Evolutionary conservation across 352 stramenopile genomes (phyloP).

Genomic region (Globisporangium cylindrosporum): DNA sequence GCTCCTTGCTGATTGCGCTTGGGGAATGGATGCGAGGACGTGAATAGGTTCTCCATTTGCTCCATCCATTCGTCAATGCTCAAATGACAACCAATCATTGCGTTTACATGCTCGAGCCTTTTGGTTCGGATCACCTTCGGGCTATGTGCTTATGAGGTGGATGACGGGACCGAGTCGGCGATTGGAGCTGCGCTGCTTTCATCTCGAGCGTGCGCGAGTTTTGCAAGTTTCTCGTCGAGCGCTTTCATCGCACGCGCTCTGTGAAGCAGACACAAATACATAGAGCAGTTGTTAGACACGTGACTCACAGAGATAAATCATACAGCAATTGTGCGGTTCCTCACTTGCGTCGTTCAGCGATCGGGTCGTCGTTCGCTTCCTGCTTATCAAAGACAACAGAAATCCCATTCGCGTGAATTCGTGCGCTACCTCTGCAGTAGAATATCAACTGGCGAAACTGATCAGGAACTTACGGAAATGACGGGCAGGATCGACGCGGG

Average conservation of each 20-base stretch:
- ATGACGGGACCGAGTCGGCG: background rate
- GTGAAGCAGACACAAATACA: background rate
- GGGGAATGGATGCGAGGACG: too few species aligned
- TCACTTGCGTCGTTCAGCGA: constrained; percentile 86
- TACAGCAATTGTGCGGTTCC: background rate
- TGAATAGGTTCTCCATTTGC: background rate
- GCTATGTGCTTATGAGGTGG: background rate
- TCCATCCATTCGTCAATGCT: background rate
- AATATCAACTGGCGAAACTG: background rate
- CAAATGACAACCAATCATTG: background rate
- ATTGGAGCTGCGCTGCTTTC: constrained; percentile 1
- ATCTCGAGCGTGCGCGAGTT: constrained; percentile 49
- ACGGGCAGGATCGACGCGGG: constrained; percentile 61
- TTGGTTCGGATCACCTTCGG: background rate
- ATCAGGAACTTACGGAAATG: constrained; percentile 33
- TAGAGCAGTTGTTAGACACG: background rate
- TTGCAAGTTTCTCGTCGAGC: constrained; percentile 86
- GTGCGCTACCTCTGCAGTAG: background rate
- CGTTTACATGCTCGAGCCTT: background rate
- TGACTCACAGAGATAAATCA: background rate
- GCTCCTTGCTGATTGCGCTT: background rate
- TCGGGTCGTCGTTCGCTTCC: constrained; percentile 65
- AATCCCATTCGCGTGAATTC: background rate
- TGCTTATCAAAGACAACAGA: constrained; percentile 9
- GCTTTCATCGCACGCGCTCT: constrained; percentile 86